phyloP scores from a whole-genome alignment of 257 asterid genomes.

The Solanum neorickii region DNA sequence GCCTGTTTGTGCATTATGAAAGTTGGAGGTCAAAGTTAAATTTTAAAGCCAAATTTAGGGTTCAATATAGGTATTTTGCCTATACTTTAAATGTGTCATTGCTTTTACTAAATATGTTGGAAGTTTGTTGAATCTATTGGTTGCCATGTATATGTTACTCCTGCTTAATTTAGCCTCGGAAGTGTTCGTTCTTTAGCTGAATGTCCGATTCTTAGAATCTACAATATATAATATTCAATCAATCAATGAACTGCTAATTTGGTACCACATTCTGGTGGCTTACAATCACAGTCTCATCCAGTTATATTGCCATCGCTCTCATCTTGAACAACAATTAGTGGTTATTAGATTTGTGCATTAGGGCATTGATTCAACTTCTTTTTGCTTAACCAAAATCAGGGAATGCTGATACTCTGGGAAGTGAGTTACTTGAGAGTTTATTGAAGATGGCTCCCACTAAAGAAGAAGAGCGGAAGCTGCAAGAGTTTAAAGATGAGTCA shows the following conservation, averaged over 20 bases:
- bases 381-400: slow-evolving; percentile 27
- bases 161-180: not conserved
- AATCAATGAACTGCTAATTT: not conserved
- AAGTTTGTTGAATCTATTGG: not conserved
- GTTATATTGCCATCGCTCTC: not conserved
- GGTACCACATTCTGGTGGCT: not conserved
- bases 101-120: not conserved
- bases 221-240: not conserved
- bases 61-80: not conserved
- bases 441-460: slow-evolving; percentile 77
- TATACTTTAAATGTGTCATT: not conserved
- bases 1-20: too few species aligned
- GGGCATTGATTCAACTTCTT: not conserved
- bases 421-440: slow-evolving; percentile 71
- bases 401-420: slow-evolving; percentile 51
- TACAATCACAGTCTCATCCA: not conserved
- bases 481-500: slow-evolving; percentile 51
- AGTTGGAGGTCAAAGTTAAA: too few species aligned
- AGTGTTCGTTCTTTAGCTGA: not conserved
- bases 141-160: not conserved
- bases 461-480: slow-evolving; percentile 61
- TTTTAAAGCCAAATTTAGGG: too few species aligned
- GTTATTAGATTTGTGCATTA: not conserved
- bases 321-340: not conserved
- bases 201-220: not conserved